Evolutionary conservation across 257 asterid species (phyloP), one percentile per base, ranked within the genome.

Genomic region (Rubia yunnanensis): DNA sequence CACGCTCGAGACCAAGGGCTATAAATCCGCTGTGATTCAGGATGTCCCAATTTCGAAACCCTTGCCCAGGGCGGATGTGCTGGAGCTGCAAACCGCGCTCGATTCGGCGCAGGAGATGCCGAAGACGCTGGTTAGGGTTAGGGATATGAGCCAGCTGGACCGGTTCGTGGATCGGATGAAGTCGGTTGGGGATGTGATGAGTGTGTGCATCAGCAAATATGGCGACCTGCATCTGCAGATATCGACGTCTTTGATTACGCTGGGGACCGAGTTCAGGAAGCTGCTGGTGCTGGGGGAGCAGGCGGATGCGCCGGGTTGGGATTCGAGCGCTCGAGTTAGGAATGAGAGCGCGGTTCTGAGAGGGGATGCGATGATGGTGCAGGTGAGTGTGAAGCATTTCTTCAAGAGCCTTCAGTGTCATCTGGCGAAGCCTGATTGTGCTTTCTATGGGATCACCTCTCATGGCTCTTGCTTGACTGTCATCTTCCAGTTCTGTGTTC

Each of bases 1-100:
- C 60, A 89, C 97, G 0, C 77, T 92, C 56, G 99, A 92, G 78
- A 88, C 99, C 1, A 79, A 81, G 39, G 97, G 97, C 24, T 62
- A 78, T 71, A 84, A 68, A 46, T 87, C 97, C 72, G 88, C 99
- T 55, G 95, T 89, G 55, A 82, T 92, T 27, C 97, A 92, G 71
- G 99, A 92, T 73, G 97, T 92, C n/a, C 97, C 99, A 18, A 76
- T 89, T 14, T 92, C 97, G 17, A 87, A 92, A 63, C 99, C 97
- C 31, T 62, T 92, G 32, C 83, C 96, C 0, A 82, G 99, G 39
- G 80, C 83, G 65, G 92, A 87, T 48, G 71, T 92, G 32, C 78
- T 69, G 11, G 97, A 89, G 72, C 86, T 92, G 10, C 91, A 89
- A 68, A 68, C 77, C 50, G 92, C 95, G 7, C 78, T 92, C 5